A percentile compares a stretch with the other conserved stretches of the same genome.
These are phyloP conservation scores for Cladophialophora bantiana DNA, from an alignment of 2,329 filamentous ascomycete species.

Conservation along the genomic window DNA sequence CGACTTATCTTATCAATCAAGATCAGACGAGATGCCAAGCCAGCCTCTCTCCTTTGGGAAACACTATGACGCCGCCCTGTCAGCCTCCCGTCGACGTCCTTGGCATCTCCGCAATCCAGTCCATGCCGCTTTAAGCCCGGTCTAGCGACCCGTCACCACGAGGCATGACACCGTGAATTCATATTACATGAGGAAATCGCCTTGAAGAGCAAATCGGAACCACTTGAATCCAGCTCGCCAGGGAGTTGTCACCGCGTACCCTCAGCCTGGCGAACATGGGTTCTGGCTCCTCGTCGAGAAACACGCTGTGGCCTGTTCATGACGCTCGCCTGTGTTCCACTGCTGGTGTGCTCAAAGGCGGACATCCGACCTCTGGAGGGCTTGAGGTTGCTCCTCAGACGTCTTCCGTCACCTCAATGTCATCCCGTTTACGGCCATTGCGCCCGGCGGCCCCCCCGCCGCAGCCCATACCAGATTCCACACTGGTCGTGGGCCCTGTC, in stretches of 20 bases:
- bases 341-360: no score
- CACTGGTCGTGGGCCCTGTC: neutral
- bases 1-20: conserved; percentile 14
- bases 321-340: no score
- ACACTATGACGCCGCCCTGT: neutral
- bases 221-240: no score
- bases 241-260: no score
- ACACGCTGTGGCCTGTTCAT: no score
- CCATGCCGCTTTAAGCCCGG: neutral
- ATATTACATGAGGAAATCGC: no score
- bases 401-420: neutral
- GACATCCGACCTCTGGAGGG: neutral
- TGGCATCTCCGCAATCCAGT: neutral
- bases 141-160: no score
- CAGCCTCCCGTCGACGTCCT: no score
- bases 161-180: no score
- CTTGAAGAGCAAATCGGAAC: no score
- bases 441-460: neutral
- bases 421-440: neutral
- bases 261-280: no score
- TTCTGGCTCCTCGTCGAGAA: no score
- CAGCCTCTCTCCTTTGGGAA: neutral
- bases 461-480: neutral
- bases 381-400: neutral
- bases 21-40: neutral